Evolutionary conservation across 768 basidiomycete genomes (phyloP), one percentile per base, ranked within the genome.

Genomic region (Royoungia palumana): DNA sequence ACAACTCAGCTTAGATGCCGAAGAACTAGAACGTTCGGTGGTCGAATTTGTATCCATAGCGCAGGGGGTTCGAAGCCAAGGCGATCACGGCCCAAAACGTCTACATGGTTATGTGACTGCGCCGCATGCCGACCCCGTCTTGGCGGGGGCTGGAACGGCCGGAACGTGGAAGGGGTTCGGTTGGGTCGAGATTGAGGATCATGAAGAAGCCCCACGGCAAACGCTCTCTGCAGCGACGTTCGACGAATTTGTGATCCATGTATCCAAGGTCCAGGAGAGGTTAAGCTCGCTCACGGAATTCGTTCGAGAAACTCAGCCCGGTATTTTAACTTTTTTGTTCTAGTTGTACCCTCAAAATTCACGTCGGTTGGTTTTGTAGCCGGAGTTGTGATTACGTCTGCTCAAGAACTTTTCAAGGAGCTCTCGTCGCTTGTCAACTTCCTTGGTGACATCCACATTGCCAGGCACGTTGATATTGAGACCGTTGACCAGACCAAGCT

Each of bases 1-100:
- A 4, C 79, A 86, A 34, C 85, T 89, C 56, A 80, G 82, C 55
- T 73, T 76, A 2, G 87, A 89, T 60, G 85, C 86, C 0, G 76
- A 81, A 34, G 87, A 89, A 58, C 72, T 90, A 6, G 85, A 88
- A 47, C 77, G 79, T 17, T 84, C 86, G 0, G 73, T 90, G 6
- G 63, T 76, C 32, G 77, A 81, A 0, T 89, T 87, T 51, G 83
- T 86, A 2, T 68, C 73, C 4, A 82, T 87, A 59, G 81, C 85
- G 6, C 82, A 87, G 53, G 55, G 54, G 2, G 59, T 66, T 51
- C 56, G 71, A 49, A 54, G 51, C 35, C 56, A 63, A 20, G 61
- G 61, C 28, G 38, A 49, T 9, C 45, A 58, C 19, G 63, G 64
- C n/a, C 55, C 60, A 21, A 76, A 67, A 54, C 70, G 63, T 24